Base-by-base conservation (phyloP, 148 eudicot genomes). In the Vaccinium darrowii region DNA sequence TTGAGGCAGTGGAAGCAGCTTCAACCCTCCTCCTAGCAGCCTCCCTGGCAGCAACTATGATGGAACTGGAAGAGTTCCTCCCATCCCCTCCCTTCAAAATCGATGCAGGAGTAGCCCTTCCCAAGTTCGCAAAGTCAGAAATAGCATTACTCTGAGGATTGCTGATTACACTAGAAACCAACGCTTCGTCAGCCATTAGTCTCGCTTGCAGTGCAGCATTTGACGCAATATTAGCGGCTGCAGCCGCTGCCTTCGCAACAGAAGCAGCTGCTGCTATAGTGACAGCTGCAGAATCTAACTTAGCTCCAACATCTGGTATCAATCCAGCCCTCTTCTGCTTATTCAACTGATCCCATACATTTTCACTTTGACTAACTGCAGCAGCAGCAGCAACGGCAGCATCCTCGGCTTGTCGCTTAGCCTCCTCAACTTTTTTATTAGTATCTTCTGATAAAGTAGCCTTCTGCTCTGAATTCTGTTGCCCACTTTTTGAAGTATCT, bases 241-340 rank as follows among this genome's bases (percentile, higher is more conserved):
- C 99, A 65, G 99, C 95, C 1, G 99, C 99, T 9, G 94, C 99
- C 87, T 91, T 94, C 21, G 98, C 95, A 85, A 96, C 97, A 81
- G 94, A 90, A 75, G 96, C 94, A 83, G 99, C 95, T 39, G 98
- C 98, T 56, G 95, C 94, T 78, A 94, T 85, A 67, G 95, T 92
- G 85, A 84, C 94, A 65, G 98, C 96, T 13, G 99, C 92, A 84
- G 98, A 93, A 83, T 92, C 86, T 77, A 96, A 79, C 86, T 94
- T 92, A 56, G 89, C 89, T 90, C 94, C 94, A 85, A 80, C 87
- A 86, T 93, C 98, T 56, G 90, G 87, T 21, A 88, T 82, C 84
- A 91, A 84, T 23, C 93, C 98, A 78, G 89, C 85, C 49, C 84
- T 88, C 85, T 84, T 92, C 84, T 90, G 91, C 86, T 87, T 89